These are phyloP conservation scores for Sequoia sempervirens DNA, from an alignment of 75 land plant genomes.

Conservation along the genomic window DNA sequence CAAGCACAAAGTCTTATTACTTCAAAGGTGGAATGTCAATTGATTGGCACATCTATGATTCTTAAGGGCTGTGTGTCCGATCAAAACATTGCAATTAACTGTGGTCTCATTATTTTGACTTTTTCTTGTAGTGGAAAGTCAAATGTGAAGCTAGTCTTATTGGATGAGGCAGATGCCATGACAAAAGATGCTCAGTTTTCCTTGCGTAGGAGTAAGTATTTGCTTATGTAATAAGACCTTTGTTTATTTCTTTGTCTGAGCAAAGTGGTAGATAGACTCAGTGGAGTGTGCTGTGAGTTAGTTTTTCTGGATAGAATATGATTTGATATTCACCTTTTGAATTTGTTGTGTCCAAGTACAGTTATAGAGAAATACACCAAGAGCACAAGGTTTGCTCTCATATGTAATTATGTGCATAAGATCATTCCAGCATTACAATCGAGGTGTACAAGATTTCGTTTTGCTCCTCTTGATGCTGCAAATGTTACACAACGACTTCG, in stretches of 20 bases:
- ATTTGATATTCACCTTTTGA: neutral
- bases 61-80: neutral
- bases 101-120: neutral
- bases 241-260: constrained; percentile 10
- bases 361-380: constrained; percentile 98
- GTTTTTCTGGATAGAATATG: neutral
- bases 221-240: constrained; percentile 1
- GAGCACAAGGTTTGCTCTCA: constrained; percentile 89
- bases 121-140: constrained; percentile 53
- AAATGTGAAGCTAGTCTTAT: constrained; percentile 70
- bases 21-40: neutral
- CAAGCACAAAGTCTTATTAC: neutral
- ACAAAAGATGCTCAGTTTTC: constrained; percentile 99
- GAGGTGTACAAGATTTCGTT: constrained; percentile 92
- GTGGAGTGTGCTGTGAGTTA: neutral
- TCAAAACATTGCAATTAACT: neutral
- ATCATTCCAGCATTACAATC: constrained; percentile 98
- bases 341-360: constrained; percentile 22
- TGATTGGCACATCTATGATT: neutral
- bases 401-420: constrained; percentile 97
- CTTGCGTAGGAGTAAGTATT: constrained; percentile 70
- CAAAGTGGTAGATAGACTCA: neutral
- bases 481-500: constrained; percentile 78
- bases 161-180: constrained; percentile 99
- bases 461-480: constrained; percentile 81